A percentile compares a stretch with the other conserved stretches of the same genome.
These are phyloP conservation scores for Saccharomyces mikatae DNA, from an alignment of 805 yeast genomes.

Conservation along the genomic window DNA sequence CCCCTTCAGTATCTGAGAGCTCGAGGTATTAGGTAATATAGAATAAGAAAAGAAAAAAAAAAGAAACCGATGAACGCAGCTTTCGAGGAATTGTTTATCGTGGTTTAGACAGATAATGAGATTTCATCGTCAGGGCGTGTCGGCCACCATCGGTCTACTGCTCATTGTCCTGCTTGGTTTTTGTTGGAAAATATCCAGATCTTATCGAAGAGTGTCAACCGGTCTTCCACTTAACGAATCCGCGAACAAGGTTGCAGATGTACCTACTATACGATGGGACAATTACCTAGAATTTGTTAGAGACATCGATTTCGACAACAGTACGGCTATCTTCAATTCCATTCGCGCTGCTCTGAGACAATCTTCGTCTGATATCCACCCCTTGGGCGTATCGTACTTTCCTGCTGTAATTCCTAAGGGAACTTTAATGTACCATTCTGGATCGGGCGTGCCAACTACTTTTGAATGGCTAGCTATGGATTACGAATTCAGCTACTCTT, in stretches of 20 bases:
- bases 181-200: neutral
- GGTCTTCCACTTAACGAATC: neutral
- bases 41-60: neutral
- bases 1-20: neutral
- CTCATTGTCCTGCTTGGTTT: neutral
- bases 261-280: slow-evolving; percentile 5
- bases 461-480: slow-evolving; percentile 63
- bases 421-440: slow-evolving; percentile 50
- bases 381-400: slow-evolving; percentile 49
- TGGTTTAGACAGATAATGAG: neutral
- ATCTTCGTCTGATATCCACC: slow-evolving; percentile 43
- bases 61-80: neutral
- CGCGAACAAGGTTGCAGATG: neutral
- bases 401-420: slow-evolving; percentile 57
- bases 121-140: neutral
- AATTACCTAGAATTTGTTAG: slow-evolving; percentile 20
- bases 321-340: slow-evolving; percentile 49
- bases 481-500: slow-evolving; percentile 49
- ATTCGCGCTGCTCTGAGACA: slow-evolving; percentile 46
- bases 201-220: neutral
- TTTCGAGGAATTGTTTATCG: neutral
- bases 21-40: neutral
- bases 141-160: neutral
- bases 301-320: slow-evolving; percentile 39
- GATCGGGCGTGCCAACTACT: slow-evolving; percentile 36